Evolutionary conservation across 306 rosid species (phyloP).

Genomic region (Vigna hirtella): DNA sequence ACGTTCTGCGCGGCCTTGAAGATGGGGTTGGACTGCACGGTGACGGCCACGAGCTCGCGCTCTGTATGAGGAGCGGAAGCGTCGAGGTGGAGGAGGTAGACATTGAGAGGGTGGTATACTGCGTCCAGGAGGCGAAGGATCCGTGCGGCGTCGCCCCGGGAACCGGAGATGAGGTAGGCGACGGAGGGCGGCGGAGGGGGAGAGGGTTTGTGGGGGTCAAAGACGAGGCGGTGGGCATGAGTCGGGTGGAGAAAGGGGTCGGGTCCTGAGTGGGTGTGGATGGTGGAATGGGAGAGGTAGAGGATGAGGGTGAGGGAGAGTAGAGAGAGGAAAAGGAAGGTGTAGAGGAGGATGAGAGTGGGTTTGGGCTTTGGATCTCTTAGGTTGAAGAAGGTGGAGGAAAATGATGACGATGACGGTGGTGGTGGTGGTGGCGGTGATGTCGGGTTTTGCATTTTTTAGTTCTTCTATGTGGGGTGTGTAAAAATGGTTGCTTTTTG

Average conservation of each 20-base stretch:
- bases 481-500: background rate
- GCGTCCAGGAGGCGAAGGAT: constrained; percentile 69
- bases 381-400: background rate
- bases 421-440: background rate
- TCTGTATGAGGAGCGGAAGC: constrained; percentile 68
- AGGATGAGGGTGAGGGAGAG: constrained; percentile 54
- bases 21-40: constrained; percentile 63
- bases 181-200: constrained; percentile 67
- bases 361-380: constrained; percentile 48
- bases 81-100: constrained; percentile 87
- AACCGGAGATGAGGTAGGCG: constrained; percentile 81
- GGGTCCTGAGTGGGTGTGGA: constrained; percentile 49
- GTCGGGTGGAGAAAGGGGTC: constrained; percentile 78
- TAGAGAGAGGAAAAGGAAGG: constrained; percentile 60
- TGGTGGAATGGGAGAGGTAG: constrained; percentile 31
- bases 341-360: constrained; percentile 55
- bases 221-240: constrained; percentile 58
- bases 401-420: background rate
- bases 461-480: background rate
- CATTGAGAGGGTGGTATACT: constrained; percentile 75
- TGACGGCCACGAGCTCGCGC: constrained; percentile 68
- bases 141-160: constrained; percentile 63
- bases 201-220: constrained; percentile 43
- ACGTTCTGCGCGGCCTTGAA: constrained; percentile 89
- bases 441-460: background rate